A percentile compares a stretch with the other conserved stretches of the same genome.
These are phyloP conservation scores for Oemleria cerasiformis DNA, from an alignment of 306 rosid genomes.

Conservation along the genomic window DNA sequence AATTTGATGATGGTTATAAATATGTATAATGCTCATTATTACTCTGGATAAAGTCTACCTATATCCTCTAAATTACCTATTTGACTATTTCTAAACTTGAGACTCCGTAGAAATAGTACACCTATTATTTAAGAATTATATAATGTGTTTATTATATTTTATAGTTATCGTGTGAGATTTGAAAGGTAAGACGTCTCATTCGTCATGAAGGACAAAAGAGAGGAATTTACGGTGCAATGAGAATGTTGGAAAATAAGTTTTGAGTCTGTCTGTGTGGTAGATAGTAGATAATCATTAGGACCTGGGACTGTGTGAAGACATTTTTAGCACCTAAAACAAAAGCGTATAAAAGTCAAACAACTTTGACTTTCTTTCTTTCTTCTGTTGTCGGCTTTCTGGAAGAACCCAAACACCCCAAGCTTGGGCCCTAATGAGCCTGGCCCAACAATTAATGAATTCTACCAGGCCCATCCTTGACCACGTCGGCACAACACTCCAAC, in stretches of 20 bases:
- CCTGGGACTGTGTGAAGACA: neutral
- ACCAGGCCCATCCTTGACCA: too few species aligned
- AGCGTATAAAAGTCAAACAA: neutral
- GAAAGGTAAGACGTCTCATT: conserved; percentile 14
- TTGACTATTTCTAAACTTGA: too few species aligned
- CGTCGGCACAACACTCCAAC: too few species aligned
- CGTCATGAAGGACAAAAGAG: neutral
- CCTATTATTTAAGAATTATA: too few species aligned
- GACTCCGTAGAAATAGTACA: too few species aligned
- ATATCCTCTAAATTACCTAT: too few species aligned
- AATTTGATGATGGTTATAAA: too few species aligned
- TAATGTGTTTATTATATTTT: too few species aligned
- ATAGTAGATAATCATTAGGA: neutral
- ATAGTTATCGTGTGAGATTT: neutral
- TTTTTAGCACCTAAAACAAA: neutral
- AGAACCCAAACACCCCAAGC: neutral
- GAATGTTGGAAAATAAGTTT: conserved; percentile 30
- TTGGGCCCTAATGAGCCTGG: neutral
- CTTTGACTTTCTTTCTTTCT: conserved; percentile 15
- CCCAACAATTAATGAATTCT: neutral
- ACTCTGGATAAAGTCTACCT: too few species aligned
- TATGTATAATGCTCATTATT: too few species aligned
- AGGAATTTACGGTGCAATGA: conserved; percentile 33
- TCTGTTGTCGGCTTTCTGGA: conserved; percentile 13
- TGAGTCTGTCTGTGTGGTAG: neutral